These are phyloP conservation scores for Rhypophila decipiens DNA, from an alignment of 495 filamentous ascomycete species.

Conservation along the genomic window DNA sequence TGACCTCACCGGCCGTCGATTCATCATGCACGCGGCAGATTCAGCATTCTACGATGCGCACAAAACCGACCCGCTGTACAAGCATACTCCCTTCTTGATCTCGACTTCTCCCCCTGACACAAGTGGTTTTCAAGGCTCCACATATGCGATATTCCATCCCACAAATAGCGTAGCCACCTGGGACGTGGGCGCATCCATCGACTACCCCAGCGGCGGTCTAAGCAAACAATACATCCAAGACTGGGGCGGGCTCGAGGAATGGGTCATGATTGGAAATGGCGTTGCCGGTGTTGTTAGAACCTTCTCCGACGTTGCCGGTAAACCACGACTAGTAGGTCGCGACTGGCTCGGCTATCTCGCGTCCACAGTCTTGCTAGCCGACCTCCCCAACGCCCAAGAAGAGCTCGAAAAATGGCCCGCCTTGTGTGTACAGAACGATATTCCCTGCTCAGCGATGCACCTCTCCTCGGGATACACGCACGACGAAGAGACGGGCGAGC, in stretches of 20 bases:
- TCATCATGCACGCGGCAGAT: slow-evolving; percentile 60
- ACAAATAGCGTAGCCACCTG: slow-evolving; percentile 57
- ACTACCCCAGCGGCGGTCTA: slow-evolving; percentile 45
- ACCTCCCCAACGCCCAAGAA: slow-evolving; percentile 1
- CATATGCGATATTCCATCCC: slow-evolving; percentile 54
- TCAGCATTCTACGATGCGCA: slow-evolving; percentile 66
- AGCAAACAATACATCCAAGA: slow-evolving; percentile 67
- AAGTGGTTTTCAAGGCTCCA: slow-evolving; percentile 40
- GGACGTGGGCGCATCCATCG: slow-evolving; percentile 62
- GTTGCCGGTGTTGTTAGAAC: slow-evolving; percentile 56
- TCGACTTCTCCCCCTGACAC: slow-evolving; percentile 42
- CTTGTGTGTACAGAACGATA: neutral
- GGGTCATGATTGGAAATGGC: slow-evolving; percentile 58
- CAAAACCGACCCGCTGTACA: slow-evolving; percentile 65
- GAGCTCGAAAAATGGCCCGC: slow-evolving; percentile 1
- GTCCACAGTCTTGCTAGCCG: slow-evolving; percentile 1
- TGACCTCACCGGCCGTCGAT: slow-evolving; percentile 60
- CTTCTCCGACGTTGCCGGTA: slow-evolving; percentile 60
- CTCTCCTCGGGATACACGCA: slow-evolving; percentile 3
- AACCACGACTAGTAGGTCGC: slow-evolving; percentile 53
- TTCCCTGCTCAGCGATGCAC: slow-evolving; percentile 6
- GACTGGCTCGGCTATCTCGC: slow-evolving; percentile 5
- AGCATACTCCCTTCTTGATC: slow-evolving; percentile 64
- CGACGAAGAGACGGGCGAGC: slow-evolving; percentile 4
- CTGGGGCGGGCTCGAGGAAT: slow-evolving; percentile 63